Evolutionary conservation across 1,284 basidiomycete species (phyloP).

Genomic region (Laetiporus sulphureus): DNA sequence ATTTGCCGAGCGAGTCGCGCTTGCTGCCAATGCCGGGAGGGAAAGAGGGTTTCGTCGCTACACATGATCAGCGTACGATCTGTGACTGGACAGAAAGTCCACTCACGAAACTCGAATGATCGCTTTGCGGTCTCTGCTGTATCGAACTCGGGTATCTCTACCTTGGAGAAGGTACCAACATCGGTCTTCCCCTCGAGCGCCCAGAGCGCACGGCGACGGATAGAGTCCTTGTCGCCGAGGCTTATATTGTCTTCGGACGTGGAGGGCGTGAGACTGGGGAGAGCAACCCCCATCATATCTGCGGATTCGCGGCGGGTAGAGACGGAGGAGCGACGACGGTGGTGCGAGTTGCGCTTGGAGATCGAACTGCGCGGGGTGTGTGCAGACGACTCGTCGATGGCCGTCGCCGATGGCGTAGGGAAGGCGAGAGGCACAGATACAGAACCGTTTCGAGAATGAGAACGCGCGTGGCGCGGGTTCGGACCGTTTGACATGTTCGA

Average conservation of each 20-base stretch:
- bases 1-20: constrained; percentile 72
- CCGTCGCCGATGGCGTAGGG: constrained; percentile 23
- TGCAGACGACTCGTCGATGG: constrained; percentile 28
- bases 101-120: constrained; percentile 60
- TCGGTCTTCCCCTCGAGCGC: constrained; percentile 73
- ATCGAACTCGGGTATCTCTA: constrained; percentile 73
- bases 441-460: constrained; percentile 64
- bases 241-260: constrained; percentile 59
- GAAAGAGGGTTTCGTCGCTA: constrained; percentile 49
- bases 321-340: constrained; percentile 75
- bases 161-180: constrained; percentile 52
- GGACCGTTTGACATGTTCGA: constrained; percentile 23
- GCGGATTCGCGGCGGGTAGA: constrained; percentile 78
- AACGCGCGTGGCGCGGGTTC: constrained; percentile 50
- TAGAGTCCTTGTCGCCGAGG: constrained; percentile 66
- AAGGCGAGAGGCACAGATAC: constrained; percentile 23
- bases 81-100: too few relatives aligned
- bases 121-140: constrained; percentile 47
- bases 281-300: constrained; percentile 73
- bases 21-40: constrained; percentile 48
- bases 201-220: constrained; percentile 71
- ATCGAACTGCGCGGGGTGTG: constrained; percentile 25
- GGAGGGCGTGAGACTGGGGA: constrained; percentile 52
- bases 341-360: constrained; percentile 67
- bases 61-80: background rate